These are phyloP conservation scores for Coleophoma crateriformis DNA, from an alignment of 2,329 filamentous ascomycete genomes.

Conservation along the genomic window DNA sequence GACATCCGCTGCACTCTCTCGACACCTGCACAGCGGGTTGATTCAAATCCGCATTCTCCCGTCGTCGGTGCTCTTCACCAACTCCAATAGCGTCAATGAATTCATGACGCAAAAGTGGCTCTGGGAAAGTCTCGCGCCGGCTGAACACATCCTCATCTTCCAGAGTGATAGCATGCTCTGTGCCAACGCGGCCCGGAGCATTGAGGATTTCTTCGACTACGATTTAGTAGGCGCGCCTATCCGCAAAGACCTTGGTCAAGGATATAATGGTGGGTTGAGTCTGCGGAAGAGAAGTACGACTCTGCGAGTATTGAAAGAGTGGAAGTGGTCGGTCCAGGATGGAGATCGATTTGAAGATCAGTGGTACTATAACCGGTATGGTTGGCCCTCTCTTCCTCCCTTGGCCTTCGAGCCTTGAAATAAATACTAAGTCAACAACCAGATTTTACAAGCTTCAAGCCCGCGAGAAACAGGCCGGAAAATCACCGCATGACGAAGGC, in stretches of 20 bases:
- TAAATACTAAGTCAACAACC: not conserved
- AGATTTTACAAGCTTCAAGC: slow-evolving; percentile 17
- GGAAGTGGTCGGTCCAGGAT: slow-evolving; percentile 16
- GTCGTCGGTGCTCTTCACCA: slow-evolving; percentile 26
- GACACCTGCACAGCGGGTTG: slow-evolving; percentile 26
- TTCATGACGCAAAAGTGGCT: slow-evolving; percentile 28
- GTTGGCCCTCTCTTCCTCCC: not conserved
- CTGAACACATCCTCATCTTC: slow-evolving; percentile 28
- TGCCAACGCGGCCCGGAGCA: slow-evolving; percentile 24
- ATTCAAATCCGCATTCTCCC: slow-evolving; percentile 35
- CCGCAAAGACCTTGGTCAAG: slow-evolving; percentile 12
- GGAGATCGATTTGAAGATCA: slow-evolving; percentile 21
- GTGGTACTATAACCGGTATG: slow-evolving; percentile 23
- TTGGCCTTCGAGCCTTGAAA: not conserved
- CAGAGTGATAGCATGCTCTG: slow-evolving; percentile 30
- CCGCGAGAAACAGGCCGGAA: slow-evolving; percentile 11
- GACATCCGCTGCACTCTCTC: slow-evolving; percentile 29
- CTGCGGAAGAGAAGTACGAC: slow-evolving; percentile 30
- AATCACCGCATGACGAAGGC: slow-evolving; percentile 12
- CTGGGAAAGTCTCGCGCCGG: slow-evolving; percentile 27
- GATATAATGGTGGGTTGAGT: slow-evolving; percentile 32
- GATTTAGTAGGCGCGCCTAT: slow-evolving; percentile 31
- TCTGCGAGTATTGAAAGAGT: slow-evolving; percentile 22
- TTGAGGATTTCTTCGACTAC: slow-evolving; percentile 29
- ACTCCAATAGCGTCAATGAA: slow-evolving; percentile 18